Base-by-base conservation (phyloP, 306 rosid species). In the Parietaria judaica region DNA sequence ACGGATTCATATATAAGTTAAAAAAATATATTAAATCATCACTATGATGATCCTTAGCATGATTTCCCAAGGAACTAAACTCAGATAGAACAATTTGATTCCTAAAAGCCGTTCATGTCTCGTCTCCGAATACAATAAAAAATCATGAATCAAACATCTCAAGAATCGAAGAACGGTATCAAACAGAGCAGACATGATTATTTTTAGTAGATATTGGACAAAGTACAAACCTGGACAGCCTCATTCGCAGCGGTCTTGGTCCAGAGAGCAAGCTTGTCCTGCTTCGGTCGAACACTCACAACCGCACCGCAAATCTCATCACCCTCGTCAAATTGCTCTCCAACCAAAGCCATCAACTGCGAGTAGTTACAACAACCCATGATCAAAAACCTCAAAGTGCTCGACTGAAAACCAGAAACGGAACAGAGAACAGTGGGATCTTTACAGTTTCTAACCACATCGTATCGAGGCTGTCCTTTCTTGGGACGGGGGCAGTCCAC, bases 371-470 rank as follows among this genome's bases (percentile, higher is more conserved):
- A 46, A 8, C 6, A 63, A 13, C 49, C 39, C 49, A 63, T 66
- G 6, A 38, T n/a, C 47, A 31, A 60, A 6, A 23, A 23, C 31
- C 6, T 43, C 34, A 38, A 39, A 38, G 61, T 16, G 8, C 17
- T 15, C 36, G 14, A 43, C 14, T 8, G 1, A 59, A 0, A 50
- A 5, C 14, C 8, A 15, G 36, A 8, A 16, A 67, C 16, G 35
- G 23, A 1, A 49, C 17, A 60, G 35, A 11, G 64, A 31, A 12
- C 3, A 41, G 58, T 2, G 7, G 64, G 54, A 61, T 31, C 14
- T 69, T 80, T 79, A 94, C 99, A 31, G 99, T 94, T 76, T 94
- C 99, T 49, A 88, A 92, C 99, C 99, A 94, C 99, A 86, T 84
- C 56, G 9, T 54, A 51, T 94, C 99, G 58, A 94, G 94, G 72